Evolutionary conservation across 345 rosid genomes (phyloP), one percentile per base, ranked within the genome.

Genomic region (Lumnitzera littorea): DNA sequence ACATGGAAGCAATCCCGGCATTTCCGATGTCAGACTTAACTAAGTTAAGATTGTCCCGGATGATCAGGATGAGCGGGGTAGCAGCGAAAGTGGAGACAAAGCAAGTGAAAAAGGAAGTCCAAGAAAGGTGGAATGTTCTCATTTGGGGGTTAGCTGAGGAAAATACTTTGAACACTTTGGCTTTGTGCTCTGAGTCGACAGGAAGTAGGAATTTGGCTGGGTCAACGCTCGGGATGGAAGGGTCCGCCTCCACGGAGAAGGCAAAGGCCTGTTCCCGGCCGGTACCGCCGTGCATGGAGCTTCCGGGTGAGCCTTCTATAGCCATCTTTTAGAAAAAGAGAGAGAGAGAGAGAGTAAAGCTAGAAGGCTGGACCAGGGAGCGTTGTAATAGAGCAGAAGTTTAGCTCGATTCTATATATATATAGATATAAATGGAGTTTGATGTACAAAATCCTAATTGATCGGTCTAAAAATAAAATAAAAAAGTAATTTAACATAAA

Each of bases 61-160:
- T 91, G 64, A 88, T 84, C 13, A 96, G 96, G 53, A 88, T 89
- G 4, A 86, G 95, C 4, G 98, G 98, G 13, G 96, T 91, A 0
- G 96, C 98, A 0, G 98, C 98, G 11, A 91, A 88, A 0, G 96
- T 91, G 58, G 98, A 91, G 51, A 88, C 74, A 64, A 86, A 88
- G 73, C 95, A 88, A 54, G 87, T 82, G 82, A 80, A 91, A 73
- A 91, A 91, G 53, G 98, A 88, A 66, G 85, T 82, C 98, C 96
- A 88, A 6, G 98, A 86, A 31, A 91, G 81, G 69, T 86, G 98
- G 52, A 91, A 88, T 8, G 95, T 88, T 69, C 95, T 73, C 98
- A 88, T 88, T 73, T 88, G 95, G 43, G 98, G 98, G 31, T 84
- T 80, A 10, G 82, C 91, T 0, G 86, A 69, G 3, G 98, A 91